phyloP scores from a whole-genome alignment of 257 asterid genomes.

The Solanum etuberosum region DNA sequence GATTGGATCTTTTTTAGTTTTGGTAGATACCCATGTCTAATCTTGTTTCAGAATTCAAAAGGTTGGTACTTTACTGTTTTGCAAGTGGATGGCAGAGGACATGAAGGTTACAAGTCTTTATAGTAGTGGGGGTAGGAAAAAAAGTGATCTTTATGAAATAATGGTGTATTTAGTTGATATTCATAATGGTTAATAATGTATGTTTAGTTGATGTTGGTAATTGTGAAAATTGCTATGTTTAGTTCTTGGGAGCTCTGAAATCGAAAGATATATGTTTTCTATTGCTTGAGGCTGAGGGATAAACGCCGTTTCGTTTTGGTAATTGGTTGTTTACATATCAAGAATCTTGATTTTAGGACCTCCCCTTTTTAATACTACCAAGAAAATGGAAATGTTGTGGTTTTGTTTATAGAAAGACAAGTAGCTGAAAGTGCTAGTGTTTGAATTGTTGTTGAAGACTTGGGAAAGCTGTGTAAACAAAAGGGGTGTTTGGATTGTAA shows the following conservation, averaged over 20 bases:
- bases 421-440: neutral
- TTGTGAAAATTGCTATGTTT: neutral
- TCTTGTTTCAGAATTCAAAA: neutral
- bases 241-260: neutral
- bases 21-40: neutral
- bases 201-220: neutral
- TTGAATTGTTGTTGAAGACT: neutral
- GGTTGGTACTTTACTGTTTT: neutral
- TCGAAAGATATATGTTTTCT: slow-evolving; percentile 9
- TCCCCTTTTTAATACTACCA: neutral
- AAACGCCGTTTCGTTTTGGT: slow-evolving; percentile 17
- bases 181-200: neutral
- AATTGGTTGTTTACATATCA: neutral
- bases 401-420: neutral
- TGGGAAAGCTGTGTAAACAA: neutral
- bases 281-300: slow-evolving; percentile 15
- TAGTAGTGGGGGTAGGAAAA: neutral
- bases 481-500: neutral
- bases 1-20: slow-evolving; percentile 10
- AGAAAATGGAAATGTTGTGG: neutral
- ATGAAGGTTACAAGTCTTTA: neutral
- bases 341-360: neutral
- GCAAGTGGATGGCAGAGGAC: neutral
- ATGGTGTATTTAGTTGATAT: neutral
- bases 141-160: neutral